Evolutionary conservation across 1,284 basidiomycete species (phyloP).

Genomic region (Naganishia sp.): DNA sequence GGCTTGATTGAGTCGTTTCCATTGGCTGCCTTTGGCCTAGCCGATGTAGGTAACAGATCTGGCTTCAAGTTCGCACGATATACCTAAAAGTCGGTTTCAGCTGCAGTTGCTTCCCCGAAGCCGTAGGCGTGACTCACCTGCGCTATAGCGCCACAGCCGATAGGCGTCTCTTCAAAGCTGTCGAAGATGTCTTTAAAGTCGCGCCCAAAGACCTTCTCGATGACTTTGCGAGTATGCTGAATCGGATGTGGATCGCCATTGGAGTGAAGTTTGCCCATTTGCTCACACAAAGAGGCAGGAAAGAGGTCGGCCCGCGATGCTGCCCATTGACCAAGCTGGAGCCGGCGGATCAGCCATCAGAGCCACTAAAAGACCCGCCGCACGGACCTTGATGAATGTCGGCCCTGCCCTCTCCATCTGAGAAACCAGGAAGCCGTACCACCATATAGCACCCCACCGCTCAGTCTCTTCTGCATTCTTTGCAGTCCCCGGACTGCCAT

Average conservation of each 20-base stretch:
- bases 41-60: slow-evolving; percentile 68
- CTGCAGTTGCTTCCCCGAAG: background rate
- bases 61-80: slow-evolving; percentile 82
- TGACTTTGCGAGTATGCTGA: slow-evolving; percentile 74
- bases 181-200: slow-evolving; percentile 89
- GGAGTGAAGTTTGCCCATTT: slow-evolving; percentile 85
- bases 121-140: slow-evolving; percentile 63
- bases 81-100: slow-evolving; percentile 58
- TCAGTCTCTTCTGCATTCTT: slow-evolving; percentile 60
- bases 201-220: slow-evolving; percentile 79
- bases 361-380: background rate
- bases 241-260: slow-evolving; percentile 82
- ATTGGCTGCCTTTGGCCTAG: slow-evolving; percentile 33
- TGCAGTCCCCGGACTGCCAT: slow-evolving; percentile 46
- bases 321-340: slow-evolving; percentile 94
- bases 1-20: slow-evolving; percentile 38
- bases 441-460: slow-evolving; percentile 86
- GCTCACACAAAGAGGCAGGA: slow-evolving; percentile 83
- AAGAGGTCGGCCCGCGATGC: slow-evolving; percentile 93
- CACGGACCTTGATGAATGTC: slow-evolving; percentile 86
- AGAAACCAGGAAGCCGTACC: slow-evolving; percentile 84
- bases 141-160: slow-evolving; percentile 97
- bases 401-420: slow-evolving; percentile 95
- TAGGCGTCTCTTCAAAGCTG: slow-evolving; percentile 80
- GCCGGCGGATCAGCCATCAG: background rate